Evolutionary conservation across 345 rosid species (phyloP).

Genomic region (Dimocarpus longan): DNA sequence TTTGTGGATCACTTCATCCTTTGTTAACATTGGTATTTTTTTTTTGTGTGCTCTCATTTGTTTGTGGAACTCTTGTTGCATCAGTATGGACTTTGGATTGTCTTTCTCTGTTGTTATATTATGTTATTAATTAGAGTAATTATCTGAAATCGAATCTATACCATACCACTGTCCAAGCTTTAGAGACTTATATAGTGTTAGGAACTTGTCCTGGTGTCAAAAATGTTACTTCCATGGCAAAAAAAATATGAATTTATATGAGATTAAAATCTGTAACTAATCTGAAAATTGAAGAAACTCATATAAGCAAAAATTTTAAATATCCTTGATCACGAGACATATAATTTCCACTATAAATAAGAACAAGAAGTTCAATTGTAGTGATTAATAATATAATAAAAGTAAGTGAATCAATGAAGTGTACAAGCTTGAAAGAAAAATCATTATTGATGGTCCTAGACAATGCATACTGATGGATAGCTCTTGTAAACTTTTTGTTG

Average conservation of each 20-base stretch:
- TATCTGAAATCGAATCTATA: background rate
- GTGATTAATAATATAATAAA: background rate
- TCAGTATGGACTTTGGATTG: background rate
- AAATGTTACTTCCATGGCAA: background rate
- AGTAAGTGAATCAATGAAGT: background rate
- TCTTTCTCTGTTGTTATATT: background rate
- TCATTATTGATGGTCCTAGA: background rate
- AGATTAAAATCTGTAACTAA: background rate
- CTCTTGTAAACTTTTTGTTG: background rate
- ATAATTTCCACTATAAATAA: background rate
- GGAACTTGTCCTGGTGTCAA: background rate
- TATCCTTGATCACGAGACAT: background rate
- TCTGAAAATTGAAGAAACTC: background rate
- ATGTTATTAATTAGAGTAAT: background rate
- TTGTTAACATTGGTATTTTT: background rate
- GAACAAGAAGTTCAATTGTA: background rate
- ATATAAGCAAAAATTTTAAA: background rate
- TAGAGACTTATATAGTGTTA: background rate
- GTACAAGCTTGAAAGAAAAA: background rate
- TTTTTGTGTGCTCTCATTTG: background rate
- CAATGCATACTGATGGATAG: background rate
- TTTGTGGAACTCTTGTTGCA: slow-evolving; percentile 1
- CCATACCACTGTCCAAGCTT: background rate
- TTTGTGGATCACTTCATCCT: background rate
- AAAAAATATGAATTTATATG: background rate